These are phyloP conservation scores for Globisporangium acanthophoron DNA, from an alignment of 352 stramenopile species.

Conservation along the genomic window DNA sequence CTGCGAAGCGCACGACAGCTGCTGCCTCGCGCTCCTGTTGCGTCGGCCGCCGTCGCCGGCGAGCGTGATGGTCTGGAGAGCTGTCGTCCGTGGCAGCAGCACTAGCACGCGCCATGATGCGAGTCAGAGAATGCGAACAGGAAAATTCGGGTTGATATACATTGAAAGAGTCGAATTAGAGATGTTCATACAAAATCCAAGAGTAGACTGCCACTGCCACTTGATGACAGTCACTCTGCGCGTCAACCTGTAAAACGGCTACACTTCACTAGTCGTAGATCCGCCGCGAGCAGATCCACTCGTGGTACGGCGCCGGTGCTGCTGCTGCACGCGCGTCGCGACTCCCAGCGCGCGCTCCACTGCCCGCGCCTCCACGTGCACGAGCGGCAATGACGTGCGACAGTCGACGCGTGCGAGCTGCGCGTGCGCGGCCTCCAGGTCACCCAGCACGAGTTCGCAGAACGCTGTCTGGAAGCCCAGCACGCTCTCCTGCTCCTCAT, in stretches of 20 bases:
- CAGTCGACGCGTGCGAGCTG: slow-evolving; percentile 9
- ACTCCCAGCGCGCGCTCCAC: not conserved
- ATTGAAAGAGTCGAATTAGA: too few relatives aligned
- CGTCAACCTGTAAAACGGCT: not conserved
- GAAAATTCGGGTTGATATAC: not conserved
- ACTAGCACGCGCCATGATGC: too few relatives aligned
- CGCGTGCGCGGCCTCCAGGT: slow-evolving; percentile 5
- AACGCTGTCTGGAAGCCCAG: slow-evolving; percentile 27
- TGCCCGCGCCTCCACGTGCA: slow-evolving; percentile 10
- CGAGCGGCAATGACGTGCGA: slow-evolving; percentile 6
- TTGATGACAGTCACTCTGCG: too few relatives aligned
- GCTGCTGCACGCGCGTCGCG: too few relatives aligned
- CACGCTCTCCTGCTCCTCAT: slow-evolving; percentile 16
- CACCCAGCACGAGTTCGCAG: slow-evolving; percentile 20
- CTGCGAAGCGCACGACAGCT: slow-evolving; percentile 47
- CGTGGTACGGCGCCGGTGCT: not conserved
- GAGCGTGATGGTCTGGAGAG: not conserved
- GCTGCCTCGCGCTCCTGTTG: not conserved
- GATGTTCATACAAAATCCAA: too few relatives aligned
- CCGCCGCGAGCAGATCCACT: not conserved
- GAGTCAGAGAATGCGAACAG: not conserved
- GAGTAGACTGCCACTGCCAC: too few relatives aligned
- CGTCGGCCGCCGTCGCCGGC: not conserved
- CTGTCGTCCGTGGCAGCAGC: too few relatives aligned
- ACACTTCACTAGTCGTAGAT: not conserved